Evolutionary conservation across 805 yeast species (phyloP).

Genomic region (Metschnikowia hibisci): DNA sequence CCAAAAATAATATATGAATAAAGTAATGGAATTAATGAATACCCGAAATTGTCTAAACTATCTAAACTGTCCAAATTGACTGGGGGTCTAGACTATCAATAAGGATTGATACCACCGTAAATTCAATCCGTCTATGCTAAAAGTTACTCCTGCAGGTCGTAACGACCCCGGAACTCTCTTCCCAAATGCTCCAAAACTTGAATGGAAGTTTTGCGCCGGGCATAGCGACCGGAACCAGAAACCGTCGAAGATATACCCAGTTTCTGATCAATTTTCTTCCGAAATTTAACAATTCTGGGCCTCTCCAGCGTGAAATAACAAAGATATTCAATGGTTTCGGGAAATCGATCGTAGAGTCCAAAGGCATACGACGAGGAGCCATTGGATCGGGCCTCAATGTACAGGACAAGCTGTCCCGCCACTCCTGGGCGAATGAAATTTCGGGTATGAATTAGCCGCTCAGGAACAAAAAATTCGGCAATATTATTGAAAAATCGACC

Average conservation of each 20-base stretch:
- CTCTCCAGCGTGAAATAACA: conserved; percentile 20
- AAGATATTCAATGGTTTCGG: conserved; percentile 31
- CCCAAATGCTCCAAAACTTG: conserved; percentile 19
- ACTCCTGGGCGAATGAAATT: conserved; percentile 23
- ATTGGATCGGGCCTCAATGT: conserved; percentile 18
- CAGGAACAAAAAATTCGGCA: conserved; percentile 32
- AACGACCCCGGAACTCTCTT: not conserved
- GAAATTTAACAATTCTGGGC: conserved; percentile 20
- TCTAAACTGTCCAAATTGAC: no score
- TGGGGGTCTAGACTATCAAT: no score
- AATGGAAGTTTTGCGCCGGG: conserved; percentile 24
- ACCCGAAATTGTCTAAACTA: no score
- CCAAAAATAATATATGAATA: no score
- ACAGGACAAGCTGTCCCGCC: conserved; percentile 17
- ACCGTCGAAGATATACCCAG: conserved; percentile 6
- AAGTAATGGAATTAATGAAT: no score
- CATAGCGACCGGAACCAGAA: conserved; percentile 18
- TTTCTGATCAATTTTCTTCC: conserved; percentile 21
- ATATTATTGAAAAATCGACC: conserved; percentile 19
- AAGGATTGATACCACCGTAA: no score
- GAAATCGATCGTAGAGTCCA: conserved; percentile 30
- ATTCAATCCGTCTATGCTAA: no score
- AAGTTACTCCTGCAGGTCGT: not conserved
- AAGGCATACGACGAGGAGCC: conserved; percentile 21
- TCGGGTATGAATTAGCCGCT: conserved; percentile 20